Evolutionary conservation across 495 filamentous ascomycete genomes (phyloP).

Genomic region (Penicillium bovifimosum): DNA sequence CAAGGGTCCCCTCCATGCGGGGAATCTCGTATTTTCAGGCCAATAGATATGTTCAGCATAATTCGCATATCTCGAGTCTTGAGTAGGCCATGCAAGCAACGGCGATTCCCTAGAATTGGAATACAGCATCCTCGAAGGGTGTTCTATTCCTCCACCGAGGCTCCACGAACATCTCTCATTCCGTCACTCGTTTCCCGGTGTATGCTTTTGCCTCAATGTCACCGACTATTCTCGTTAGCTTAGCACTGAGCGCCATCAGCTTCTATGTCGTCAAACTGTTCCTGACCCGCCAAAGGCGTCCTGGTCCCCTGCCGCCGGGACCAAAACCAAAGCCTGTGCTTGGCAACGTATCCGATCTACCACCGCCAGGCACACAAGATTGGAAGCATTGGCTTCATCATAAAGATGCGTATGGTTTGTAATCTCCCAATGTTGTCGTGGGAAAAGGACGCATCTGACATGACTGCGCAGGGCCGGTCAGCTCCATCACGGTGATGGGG

Average conservation of each 20-base stretch:
- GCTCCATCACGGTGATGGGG: conserved; percentile 44
- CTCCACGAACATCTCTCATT: too few relatives aligned
- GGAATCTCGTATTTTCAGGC: too few relatives aligned
- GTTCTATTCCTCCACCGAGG: too few relatives aligned
- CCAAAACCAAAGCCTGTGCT: conserved; percentile 7
- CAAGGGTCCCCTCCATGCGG: too few relatives aligned
- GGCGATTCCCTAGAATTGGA: too few relatives aligned
- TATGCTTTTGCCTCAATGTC: background rate
- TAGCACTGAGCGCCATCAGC: background rate
- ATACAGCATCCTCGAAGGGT: too few relatives aligned
- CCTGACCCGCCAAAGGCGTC: background rate
- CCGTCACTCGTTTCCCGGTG: background rate
- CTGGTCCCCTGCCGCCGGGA: conserved; percentile 9
- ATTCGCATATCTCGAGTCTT: too few relatives aligned
- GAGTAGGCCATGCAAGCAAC: too few relatives aligned
- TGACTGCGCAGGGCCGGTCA: conserved; percentile 23
- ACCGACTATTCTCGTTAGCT: background rate
- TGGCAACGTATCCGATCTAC: conserved; percentile 15
- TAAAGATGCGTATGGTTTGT: conserved; percentile 13
- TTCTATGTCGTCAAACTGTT: background rate
- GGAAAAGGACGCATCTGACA: background rate
- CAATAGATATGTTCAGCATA: too few relatives aligned
- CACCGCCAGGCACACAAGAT: conserved; percentile 3
- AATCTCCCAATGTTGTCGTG: too few relatives aligned
- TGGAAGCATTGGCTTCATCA: conserved; percentile 18